Base-by-base conservation (phyloP, 2,329 filamentous ascomycete species). In the Tolypocladium sp. region DNA sequence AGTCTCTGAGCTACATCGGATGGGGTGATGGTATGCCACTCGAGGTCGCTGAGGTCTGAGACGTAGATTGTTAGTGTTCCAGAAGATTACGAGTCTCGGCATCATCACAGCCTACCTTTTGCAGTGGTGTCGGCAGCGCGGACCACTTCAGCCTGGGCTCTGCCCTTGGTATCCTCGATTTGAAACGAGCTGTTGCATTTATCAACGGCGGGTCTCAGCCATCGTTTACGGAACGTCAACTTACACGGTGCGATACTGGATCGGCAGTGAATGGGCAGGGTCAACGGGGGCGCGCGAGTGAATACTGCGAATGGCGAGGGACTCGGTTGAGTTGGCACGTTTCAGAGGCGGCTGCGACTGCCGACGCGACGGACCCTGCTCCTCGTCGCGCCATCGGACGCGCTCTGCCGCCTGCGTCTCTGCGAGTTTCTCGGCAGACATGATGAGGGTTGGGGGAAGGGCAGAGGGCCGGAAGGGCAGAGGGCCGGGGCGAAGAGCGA, bases 21-120 rank as follows among this genome's bases (percentile, higher is more conserved):
- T 15, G 78, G 67, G 0, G 82, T 70, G 13, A 89, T 73, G 0
- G 75, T 83, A 69, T 91, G 88, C 85, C 88, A 89, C 66, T 90
- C 84, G 56, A 90, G 77, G 60, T 80, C 78, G 56, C 79, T 82
- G 58, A 88, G 79, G 62, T 86, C 83, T 85, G 56, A 1, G 20
- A 40, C 22, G 22, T n/a, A 2, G 9, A 1, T 38, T 17, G 35
- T 57, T n/a, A 53, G 35, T 20, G 2, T 20, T 2, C 1, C 17
- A 2, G n/a, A 1, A 52, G 12, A 3, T 3, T n/a, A 35, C 41
- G 27, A 35, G 10, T 15, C 7, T 9, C 12, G 25, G 15, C 56
- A 30, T 12, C 38, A 7, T n/a, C 13, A 25, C 52, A 38, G 30
- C 61, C 37, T 70, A 77, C 77, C 79, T 66, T 74, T 79, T 2